Evolutionary conservation across 2,329 filamentous ascomycete species (phyloP), one percentile per base, ranked within the genome.

Genomic region (Ophiostoma pallidulum): DNA sequence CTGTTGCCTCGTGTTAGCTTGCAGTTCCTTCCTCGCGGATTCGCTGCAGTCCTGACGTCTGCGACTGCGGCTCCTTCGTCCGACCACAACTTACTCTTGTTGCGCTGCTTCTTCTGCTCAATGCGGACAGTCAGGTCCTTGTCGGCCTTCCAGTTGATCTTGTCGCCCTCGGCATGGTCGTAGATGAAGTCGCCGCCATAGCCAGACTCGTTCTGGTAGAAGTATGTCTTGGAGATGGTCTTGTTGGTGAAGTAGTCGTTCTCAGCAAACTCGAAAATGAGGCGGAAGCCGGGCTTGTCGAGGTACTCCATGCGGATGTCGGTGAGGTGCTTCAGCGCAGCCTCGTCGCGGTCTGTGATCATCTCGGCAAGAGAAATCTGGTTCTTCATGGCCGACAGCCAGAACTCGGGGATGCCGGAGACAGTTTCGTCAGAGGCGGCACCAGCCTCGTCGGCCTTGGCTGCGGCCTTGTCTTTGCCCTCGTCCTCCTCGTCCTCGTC

Each of bases 351-450:
- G 61, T 97, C 92, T 60, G 92, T 98, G 66, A 98, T 96, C 80
- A 96, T 95, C 71, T 98, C 94, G 48, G 91, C 88, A 48, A 98
- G 82, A 26, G 90, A 94, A 61, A 92, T 80, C 67, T 96, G 91
- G 75, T 98, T 98, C 79, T 98, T 98, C 91, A 98, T 97, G 59
- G 94, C 91, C 53, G 91, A 96, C 43, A 98, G 77, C 92, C 92
- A 98, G 78, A 98, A 98, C 71, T 98, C 92, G 54, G 92, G 92
- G 54, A 98, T 96, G 67, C 92, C 92, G 60, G 80, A 75, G 55
- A 84, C 69, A 48, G 73, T 66, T 53, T 73, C 69, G 43, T 64
- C 65, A 32, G 67, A 56, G 58, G 76, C 71, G 47, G 69, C 64
- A 26, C 60, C 62, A 50, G 69, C 66, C 29, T 70, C 64, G 55